These are phyloP conservation scores for Linaria vulgaris DNA, from an alignment of 257 asterid species.

Conservation along the genomic window DNA sequence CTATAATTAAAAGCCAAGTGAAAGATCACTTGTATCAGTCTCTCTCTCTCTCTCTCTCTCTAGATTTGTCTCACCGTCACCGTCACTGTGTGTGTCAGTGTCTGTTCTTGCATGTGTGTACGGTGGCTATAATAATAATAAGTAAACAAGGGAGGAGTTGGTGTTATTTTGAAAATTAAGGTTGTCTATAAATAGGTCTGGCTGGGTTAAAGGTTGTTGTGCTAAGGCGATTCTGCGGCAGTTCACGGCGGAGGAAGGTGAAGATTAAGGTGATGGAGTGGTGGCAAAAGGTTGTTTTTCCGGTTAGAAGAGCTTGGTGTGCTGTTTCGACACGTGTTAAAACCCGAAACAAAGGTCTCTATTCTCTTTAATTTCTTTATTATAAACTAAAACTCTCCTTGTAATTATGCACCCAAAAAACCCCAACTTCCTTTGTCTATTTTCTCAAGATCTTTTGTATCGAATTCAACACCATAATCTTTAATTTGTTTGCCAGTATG, in stretches of 20 bases:
- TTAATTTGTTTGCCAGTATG: no score
- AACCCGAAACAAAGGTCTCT: conserved; percentile 61
- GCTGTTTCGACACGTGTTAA: conserved; percentile 64
- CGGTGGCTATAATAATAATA: no score
- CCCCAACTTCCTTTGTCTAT: no score
- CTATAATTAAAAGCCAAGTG: conserved; percentile 23
- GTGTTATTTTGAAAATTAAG: no score
- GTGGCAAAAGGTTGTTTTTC: conserved; percentile 78
- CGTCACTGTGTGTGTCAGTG: neutral
- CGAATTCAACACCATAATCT: no score
- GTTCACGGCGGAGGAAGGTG: conserved; percentile 61
- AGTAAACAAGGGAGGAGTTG: no score
- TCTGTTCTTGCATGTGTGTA: neutral
- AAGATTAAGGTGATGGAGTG: conserved; percentile 60
- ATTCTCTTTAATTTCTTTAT: no score
- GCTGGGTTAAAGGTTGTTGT: conserved; percentile 56
- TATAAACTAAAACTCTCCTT: no score
- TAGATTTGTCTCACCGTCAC: neutral
- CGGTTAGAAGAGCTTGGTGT: conserved; percentile 71
- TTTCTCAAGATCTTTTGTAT: no score
- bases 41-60: conserved; percentile 21
- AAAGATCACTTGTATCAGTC: neutral
- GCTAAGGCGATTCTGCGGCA: conserved; percentile 36
- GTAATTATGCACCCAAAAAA: no score
- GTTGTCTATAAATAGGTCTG: conserved; percentile 34